These are phyloP conservation scores for Pythium rishiriense DNA, from an alignment of 352 stramenopile species.

Conservation along the genomic window DNA sequence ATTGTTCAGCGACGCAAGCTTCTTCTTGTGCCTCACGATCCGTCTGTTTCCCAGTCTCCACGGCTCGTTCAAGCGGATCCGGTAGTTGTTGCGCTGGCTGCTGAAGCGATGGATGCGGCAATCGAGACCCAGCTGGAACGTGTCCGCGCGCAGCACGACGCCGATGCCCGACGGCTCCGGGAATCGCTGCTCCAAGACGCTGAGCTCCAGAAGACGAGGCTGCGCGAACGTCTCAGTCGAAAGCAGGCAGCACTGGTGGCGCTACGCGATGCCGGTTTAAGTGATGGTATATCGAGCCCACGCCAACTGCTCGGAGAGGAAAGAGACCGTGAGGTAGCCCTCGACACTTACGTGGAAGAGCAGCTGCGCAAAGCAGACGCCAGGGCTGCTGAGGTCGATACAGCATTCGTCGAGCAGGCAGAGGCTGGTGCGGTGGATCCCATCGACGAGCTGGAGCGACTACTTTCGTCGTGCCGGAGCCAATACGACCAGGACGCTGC, in stretches of 20 bases:
- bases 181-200: constrained; percentile 14
- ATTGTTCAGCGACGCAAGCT: not conserved
- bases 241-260: constrained; percentile 13
- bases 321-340: not conserved
- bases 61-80: not conserved
- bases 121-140: constrained; percentile 17
- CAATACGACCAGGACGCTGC: constrained; percentile 9
- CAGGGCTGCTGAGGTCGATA: constrained; percentile 3
- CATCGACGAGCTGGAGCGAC: constrained; percentile 16
- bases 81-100: not conserved
- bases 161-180: not conserved
- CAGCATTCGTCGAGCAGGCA: constrained; percentile 4
- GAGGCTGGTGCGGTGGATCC: constrained; percentile 3
- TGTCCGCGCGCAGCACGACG: constrained; percentile 6
- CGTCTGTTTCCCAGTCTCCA: not conserved
- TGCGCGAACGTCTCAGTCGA: constrained; percentile 21
- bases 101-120: constrained; percentile 4
- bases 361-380: not conserved
- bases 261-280: not conserved
- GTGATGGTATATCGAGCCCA: not conserved
- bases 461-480: constrained; percentile 3
- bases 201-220: constrained; percentile 14
- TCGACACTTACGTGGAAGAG: not conserved
- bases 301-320: constrained; percentile 21
- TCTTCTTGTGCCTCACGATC: not conserved